Evolutionary conservation across 352 stramenopile genomes (phyloP).

Genomic region (Pythium dissimile): DNA sequence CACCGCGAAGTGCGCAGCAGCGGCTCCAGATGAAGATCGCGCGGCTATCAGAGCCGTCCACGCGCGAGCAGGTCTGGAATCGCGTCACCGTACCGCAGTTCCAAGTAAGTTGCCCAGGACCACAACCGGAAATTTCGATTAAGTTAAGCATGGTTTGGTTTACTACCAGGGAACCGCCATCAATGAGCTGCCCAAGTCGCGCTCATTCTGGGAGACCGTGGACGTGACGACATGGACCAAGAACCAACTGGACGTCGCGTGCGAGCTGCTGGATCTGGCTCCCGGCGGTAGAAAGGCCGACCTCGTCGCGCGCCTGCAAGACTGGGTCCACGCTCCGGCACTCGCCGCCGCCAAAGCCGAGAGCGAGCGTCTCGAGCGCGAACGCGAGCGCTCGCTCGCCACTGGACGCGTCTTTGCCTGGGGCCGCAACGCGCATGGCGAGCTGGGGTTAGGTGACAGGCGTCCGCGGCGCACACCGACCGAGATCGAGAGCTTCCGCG

Average conservation of each 20-base stretch:
- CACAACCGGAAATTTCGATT: not conserved
- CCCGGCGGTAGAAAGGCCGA: constrained; percentile 51
- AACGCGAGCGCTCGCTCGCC: constrained; percentile 33
- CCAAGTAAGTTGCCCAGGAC: constrained; percentile 31
- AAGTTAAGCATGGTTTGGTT: constrained; percentile 11
- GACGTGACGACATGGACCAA: constrained; percentile 54
- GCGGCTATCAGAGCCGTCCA: constrained; percentile 38
- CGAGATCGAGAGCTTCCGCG: constrained; percentile 56
- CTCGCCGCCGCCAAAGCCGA: constrained; percentile 31
- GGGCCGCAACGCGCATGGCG: constrained; percentile 58
- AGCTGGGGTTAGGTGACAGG: constrained; percentile 61
- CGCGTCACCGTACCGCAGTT: constrained; percentile 33
- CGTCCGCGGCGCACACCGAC: constrained; percentile 29
- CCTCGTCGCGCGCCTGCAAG: constrained; percentile 60
- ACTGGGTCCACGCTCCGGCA: constrained; percentile 65
- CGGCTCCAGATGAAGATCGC: constrained; percentile 42
- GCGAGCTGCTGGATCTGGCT: constrained; percentile 52
- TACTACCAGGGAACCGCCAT: constrained; percentile 37
- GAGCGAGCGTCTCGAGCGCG: not conserved
- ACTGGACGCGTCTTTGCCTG: constrained; percentile 60
- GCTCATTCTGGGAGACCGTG: constrained; percentile 54
- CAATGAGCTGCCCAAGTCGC: constrained; percentile 53
- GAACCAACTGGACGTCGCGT: constrained; percentile 49
- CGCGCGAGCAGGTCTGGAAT: constrained; percentile 55
- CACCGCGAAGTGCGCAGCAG: constrained; percentile 29